phyloP scores from a whole-genome alignment of 805 yeast genomes.

The Kluyveromyces dobzhanskii region DNA sequence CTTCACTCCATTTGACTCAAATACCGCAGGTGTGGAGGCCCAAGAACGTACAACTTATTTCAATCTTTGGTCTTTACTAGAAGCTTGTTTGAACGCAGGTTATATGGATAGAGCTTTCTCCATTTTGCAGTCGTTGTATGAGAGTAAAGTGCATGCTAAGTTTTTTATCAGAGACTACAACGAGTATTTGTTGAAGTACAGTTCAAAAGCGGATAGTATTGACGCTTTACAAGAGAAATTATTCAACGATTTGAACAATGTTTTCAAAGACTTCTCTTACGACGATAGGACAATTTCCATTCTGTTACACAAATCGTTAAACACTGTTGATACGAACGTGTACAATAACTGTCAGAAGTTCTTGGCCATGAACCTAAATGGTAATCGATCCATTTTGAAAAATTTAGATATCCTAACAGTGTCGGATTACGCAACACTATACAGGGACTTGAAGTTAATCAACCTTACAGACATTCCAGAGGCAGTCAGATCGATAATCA shows the following conservation, averaged over 20 bases:
- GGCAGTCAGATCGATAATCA: slow-evolving; percentile 15
- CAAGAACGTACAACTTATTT: slow-evolving; percentile 42
- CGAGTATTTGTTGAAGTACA: slow-evolving; percentile 39
- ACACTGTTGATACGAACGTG: slow-evolving; percentile 6
- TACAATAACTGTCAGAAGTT: slow-evolving; percentile 9
- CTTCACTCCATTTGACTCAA: slow-evolving; percentile 23
- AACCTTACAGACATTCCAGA: slow-evolving; percentile 22
- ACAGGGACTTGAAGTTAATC: slow-evolving; percentile 27
- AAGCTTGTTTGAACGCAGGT: slow-evolving; percentile 62
- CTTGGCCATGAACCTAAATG: slow-evolving; percentile 14
- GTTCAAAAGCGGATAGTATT: slow-evolving; percentile 26
- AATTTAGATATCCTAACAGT: slow-evolving; percentile 23
- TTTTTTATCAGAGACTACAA: slow-evolving; percentile 61
- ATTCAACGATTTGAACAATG: slow-evolving; percentile 33
- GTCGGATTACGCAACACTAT: slow-evolving; percentile 32
- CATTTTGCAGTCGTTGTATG: slow-evolving; percentile 54
- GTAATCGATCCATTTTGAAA: slow-evolving; percentile 14
- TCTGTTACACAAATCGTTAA: slow-evolving; percentile 39
- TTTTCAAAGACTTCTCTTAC: slow-evolving; percentile 30
- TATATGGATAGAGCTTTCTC: slow-evolving; percentile 64
- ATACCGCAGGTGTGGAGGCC: slow-evolving; percentile 14
- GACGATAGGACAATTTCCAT: slow-evolving; percentile 58
- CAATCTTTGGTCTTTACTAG: slow-evolving; percentile 68
- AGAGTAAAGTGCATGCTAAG: slow-evolving; percentile 34
- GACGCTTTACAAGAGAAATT: slow-evolving; percentile 33